Base-by-base conservation (phyloP, 345 rosid species). In the Carallia brachiata region DNA sequence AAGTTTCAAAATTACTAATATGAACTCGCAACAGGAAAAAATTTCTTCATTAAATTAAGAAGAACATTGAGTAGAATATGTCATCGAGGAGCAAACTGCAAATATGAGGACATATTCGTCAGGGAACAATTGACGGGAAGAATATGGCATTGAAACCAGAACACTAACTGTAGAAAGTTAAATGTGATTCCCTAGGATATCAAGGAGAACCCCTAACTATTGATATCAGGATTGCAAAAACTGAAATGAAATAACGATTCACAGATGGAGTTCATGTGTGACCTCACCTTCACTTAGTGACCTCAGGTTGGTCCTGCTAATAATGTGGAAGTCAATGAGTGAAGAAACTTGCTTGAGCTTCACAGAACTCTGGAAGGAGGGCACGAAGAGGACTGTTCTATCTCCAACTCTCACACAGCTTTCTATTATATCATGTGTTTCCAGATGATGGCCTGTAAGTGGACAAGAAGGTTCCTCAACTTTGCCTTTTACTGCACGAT, bases 271-370 rank as follows among this genome's bases (percentile, higher is more conserved):
- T 44, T 58, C 36, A 27, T 30, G 17, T 23, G 52, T 63, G n/a
- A 66, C 48, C 52, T 61, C 84, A 90, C 98, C 96, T 84, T 93
- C 98, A 78, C 81, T 87, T 18, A 89, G 78, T 81, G 96, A 78
- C 56, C 73, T 74, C 78, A 93, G 68, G 73, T 85, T 86, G 70
- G 89, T 85, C 82, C 96, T 84, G 75, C 88, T 89, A 62, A 88
- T 83, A 67, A 93, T 72, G 44, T 72, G 72, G 84, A 93, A 89
- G 63, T 84, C 73, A 54, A 89, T 73, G 23, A 85, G 83, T 31
- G 83, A 77, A 80, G 89, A 81, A 70, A 84, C 63, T 72, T 75
- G 77, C 66, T 79, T 83, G 66, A 83, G 78, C 70, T 82, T 79
- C 68, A 81, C 53, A 59, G 77, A 65, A 72, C 79, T 75, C 37